phyloP scores from a whole-genome alignment of 331 rosid species.

The Acacia concinna region DNA sequence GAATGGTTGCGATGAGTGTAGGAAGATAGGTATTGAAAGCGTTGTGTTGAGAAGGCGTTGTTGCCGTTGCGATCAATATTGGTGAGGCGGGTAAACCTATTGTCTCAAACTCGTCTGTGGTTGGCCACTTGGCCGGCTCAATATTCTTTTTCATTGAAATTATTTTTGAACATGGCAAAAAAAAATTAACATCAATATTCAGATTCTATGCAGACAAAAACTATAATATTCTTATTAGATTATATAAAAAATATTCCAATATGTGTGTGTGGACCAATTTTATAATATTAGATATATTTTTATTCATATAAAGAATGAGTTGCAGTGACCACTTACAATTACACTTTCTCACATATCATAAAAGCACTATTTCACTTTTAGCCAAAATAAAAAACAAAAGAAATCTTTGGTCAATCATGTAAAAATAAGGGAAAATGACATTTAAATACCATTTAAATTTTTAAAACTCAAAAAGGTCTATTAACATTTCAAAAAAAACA shows the following conservation, averaged over 20 bases:
- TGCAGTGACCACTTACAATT: neutral
- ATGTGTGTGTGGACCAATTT: neutral
- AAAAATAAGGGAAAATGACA: no score
- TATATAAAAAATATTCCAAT: neutral
- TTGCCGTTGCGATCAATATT: conserved; percentile 5
- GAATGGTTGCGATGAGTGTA: neutral
- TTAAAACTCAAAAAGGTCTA: no score
- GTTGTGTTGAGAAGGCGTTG: neutral
- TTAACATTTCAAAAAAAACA: no score
- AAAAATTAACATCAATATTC: neutral
- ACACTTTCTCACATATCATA: neutral
- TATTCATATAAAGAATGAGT: neutral
- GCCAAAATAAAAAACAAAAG: neutral
- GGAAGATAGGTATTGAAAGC: neutral
- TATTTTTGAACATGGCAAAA: neutral
- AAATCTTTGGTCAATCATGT: no score
- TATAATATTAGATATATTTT: no score
- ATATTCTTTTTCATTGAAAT: neutral
- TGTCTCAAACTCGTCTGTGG: neutral
- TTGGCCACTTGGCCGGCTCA: neutral
- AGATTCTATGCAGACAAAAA: neutral
- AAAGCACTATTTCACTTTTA: neutral
- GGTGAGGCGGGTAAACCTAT: conserved; percentile 10
- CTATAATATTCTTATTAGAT: neutral
- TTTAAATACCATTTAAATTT: no score